phyloP scores from a whole-genome alignment of 1,284 basidiomycete species.

The Somion occarium region DNA sequence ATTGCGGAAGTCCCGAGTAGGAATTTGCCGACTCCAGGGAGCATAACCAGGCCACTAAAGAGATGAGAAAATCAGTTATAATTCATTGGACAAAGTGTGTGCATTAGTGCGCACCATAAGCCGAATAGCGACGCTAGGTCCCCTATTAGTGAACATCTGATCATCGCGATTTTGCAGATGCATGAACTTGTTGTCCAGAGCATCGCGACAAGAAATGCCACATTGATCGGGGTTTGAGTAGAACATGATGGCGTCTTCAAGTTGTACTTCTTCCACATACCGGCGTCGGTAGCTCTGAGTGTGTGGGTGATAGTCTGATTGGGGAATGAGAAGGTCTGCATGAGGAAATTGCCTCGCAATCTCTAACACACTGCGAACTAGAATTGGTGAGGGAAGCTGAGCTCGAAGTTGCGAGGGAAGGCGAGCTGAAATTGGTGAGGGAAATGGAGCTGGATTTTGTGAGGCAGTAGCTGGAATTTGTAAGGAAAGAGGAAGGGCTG shows the following conservation, averaged over 20 bases:
- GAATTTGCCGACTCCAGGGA: slow-evolving; percentile 74
- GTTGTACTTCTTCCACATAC: slow-evolving; percentile 62
- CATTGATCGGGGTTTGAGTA: slow-evolving; percentile 40
- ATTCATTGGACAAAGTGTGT: no score
- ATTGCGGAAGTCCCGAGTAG: slow-evolving; percentile 69
- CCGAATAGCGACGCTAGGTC: slow-evolving; percentile 73
- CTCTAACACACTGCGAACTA: slow-evolving; percentile 20
- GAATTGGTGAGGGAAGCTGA: no score
- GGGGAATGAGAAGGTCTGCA: slow-evolving; percentile 40
- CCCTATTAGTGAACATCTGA: slow-evolving; percentile 59
- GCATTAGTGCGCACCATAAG: slow-evolving; percentile 66
- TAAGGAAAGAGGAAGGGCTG: no score
- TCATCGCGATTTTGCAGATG: slow-evolving; percentile 49
- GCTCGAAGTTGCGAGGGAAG: no score
- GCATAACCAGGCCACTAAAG: slow-evolving; percentile 70
- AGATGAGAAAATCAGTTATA: slow-evolving; percentile 3
- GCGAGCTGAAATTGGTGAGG: no score
- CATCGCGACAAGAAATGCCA: slow-evolving; percentile 57
- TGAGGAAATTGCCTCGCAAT: slow-evolving; percentile 15
- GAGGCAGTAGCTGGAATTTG: no score
- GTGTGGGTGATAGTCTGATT: slow-evolving; percentile 65
- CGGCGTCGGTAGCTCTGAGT: slow-evolving; percentile 69
- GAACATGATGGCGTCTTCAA: slow-evolving; percentile 63
- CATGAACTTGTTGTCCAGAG: slow-evolving; percentile 37
- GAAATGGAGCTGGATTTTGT: no score